These are phyloP conservation scores for Lachancea fermentati DNA, from an alignment of 805 yeast genomes.

Conservation along the genomic window DNA sequence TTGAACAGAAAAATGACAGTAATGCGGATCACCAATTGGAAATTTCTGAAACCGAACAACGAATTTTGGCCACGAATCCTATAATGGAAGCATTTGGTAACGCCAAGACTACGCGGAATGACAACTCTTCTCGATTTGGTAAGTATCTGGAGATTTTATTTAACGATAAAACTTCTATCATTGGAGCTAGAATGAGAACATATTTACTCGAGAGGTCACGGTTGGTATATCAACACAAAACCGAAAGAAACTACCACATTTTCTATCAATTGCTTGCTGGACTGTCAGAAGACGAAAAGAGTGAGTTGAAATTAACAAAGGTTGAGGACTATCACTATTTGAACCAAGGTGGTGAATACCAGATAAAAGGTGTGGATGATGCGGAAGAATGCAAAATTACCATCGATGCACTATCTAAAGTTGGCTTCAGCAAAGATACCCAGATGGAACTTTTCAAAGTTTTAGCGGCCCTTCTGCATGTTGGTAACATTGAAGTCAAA, in stretches of 20 bases:
- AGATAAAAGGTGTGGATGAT: constrained; percentile 77
- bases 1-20: constrained; percentile 48
- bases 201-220: constrained; percentile 90
- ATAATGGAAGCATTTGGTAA: constrained; percentile 89
- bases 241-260: constrained; percentile 93
- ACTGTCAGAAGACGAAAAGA: constrained; percentile 45
- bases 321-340: constrained; percentile 73
- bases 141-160: constrained; percentile 89
- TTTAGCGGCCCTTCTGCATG: constrained; percentile 82
- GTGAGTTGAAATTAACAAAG: constrained; percentile 51
- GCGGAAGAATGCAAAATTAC: constrained; percentile 72
- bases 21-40: constrained; percentile 41
- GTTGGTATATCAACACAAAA: constrained; percentile 82
- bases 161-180: constrained; percentile 65
- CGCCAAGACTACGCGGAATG: constrained; percentile 86
- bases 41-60: constrained; percentile 88
- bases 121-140: constrained; percentile 92
- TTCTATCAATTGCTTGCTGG: constrained; percentile 88
- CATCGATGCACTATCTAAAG: constrained; percentile 65
- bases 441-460: constrained; percentile 70
- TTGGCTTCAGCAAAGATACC: constrained; percentile 58
- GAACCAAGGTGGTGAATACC: constrained; percentile 77
- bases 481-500: constrained; percentile 85
- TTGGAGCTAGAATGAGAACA: constrained; percentile 93
- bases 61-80: constrained; percentile 92